These are phyloP conservation scores for Anthostomella pinea DNA, from an alignment of 2,329 filamentous ascomycete species.

Conservation along the genomic window DNA sequence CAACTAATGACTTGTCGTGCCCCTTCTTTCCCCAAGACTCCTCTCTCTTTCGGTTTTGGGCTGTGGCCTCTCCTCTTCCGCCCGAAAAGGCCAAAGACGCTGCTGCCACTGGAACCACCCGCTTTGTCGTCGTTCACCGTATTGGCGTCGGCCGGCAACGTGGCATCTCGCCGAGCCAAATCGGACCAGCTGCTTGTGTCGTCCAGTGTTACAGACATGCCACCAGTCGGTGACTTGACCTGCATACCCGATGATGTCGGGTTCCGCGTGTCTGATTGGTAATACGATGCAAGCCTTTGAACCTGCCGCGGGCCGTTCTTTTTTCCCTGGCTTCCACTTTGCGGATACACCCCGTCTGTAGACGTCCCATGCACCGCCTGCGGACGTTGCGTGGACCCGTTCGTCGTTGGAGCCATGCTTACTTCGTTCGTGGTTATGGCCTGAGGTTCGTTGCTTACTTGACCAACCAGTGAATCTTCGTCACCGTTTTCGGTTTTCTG, in stretches of 20 bases:
- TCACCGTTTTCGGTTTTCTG: too few relatives aligned
- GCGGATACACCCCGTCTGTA: conserved; percentile 12
- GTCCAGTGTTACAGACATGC: conserved; percentile 87
- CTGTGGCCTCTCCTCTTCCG: conserved; percentile 90
- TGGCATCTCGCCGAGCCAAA: conserved; percentile 79
- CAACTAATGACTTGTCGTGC: conserved; percentile 77
- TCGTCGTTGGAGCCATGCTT: conserved; percentile 36
- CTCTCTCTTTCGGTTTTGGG: conserved; percentile 90
- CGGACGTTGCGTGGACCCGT: conserved; percentile 20
- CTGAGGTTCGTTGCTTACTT: conserved; percentile 35
- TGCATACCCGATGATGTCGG: too few relatives aligned
- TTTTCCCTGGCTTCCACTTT: conserved; percentile 7
- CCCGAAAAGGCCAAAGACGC: conserved; percentile 86
- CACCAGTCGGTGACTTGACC: conserved; percentile 74
- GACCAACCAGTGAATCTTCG: conserved; percentile 12
- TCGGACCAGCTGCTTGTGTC: conserved; percentile 90
- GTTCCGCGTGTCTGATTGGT: conserved; percentile 44
- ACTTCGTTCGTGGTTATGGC: conserved; percentile 53
- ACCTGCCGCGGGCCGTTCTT: too few relatives aligned
- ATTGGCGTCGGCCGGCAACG: conserved; percentile 65
- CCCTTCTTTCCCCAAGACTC: conserved; percentile 92
- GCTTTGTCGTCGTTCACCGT: conserved; percentile 50
- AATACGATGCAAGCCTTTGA: conserved; percentile 48
- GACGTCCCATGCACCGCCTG: conserved; percentile 5
- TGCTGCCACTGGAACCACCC: conserved; percentile 56